Evolutionary conservation across 2,329 filamentous ascomycete species (phyloP).

Genomic region (Aspergillus novoparasiticus): DNA sequence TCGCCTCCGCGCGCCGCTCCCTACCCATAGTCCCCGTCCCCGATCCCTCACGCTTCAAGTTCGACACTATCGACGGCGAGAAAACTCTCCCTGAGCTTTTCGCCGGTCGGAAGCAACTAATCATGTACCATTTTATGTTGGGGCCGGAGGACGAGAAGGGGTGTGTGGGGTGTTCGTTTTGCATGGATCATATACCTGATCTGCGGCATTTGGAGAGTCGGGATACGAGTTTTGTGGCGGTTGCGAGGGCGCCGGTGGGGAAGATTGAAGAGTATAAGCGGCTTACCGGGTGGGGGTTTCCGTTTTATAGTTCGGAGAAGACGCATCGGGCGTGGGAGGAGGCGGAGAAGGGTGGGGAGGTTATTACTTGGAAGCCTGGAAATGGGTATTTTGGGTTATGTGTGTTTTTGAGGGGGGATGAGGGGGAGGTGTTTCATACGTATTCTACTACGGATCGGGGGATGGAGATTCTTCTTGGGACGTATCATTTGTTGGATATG

Average conservation of each 20-base stretch:
- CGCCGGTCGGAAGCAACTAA: slow-evolving; percentile 29
- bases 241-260: neutral
- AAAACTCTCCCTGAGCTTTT: slow-evolving; percentile 30
- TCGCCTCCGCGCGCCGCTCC: slow-evolving; percentile 35
- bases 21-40: slow-evolving; percentile 47
- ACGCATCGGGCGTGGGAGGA: slow-evolving; percentile 17
- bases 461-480: slow-evolving; percentile 20
- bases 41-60: slow-evolving; percentile 41
- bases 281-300: slow-evolving; percentile 46
- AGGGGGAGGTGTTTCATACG: slow-evolving; percentile 20
- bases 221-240: slow-evolving; percentile 7
- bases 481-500: slow-evolving; percentile 25
- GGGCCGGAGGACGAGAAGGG: slow-evolving; percentile 35
- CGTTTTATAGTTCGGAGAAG: slow-evolving; percentile 37
- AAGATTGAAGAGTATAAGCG: slow-evolving; percentile 35
- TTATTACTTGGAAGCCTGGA: slow-evolving; percentile 21
- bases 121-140: slow-evolving; percentile 54
- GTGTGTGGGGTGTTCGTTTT: slow-evolving; percentile 45
- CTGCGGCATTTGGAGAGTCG: slow-evolving; percentile 18
- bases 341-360: slow-evolving; percentile 15
- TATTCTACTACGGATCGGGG: slow-evolving; percentile 22
- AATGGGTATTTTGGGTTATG: slow-evolving; percentile 39
- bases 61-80: slow-evolving; percentile 25
- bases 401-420: slow-evolving; percentile 47
- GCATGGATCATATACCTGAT: slow-evolving; percentile 42